These are phyloP conservation scores for Scedosporium dehoogii DNA, from an alignment of 2,329 filamentous ascomycete genomes.

Conservation along the genomic window DNA sequence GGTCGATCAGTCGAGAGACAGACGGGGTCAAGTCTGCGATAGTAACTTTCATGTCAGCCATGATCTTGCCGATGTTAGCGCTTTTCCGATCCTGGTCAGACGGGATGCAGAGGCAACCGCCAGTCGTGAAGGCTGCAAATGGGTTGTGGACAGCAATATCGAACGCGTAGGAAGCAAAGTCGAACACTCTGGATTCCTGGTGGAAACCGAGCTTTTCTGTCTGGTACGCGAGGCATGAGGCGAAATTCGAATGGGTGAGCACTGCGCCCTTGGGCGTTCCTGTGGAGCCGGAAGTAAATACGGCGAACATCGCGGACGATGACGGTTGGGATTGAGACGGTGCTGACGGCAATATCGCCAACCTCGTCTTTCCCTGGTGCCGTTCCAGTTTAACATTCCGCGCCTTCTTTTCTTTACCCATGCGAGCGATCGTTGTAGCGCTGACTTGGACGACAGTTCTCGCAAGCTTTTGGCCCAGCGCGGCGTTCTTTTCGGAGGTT, in stretches of 20 bases:
- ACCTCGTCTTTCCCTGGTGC: too few species aligned
- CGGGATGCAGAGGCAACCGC: constrained; percentile 23
- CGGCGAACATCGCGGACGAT: too few species aligned
- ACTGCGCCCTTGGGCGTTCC: constrained; percentile 18
- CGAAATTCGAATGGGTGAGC: constrained; percentile 35
- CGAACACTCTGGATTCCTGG: constrained; percentile 17
- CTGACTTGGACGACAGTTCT: too few species aligned
- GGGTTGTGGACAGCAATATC: constrained; percentile 19
- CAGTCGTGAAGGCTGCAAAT: constrained; percentile 13
- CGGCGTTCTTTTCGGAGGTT: too few species aligned
- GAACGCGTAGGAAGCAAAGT: constrained; percentile 22
- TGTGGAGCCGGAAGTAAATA: too few species aligned
- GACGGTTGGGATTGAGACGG: too few species aligned
- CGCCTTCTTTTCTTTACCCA: too few species aligned
- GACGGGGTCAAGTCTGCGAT: constrained; percentile 26
- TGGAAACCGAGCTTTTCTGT: constrained; percentile 12
- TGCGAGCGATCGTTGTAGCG: too few species aligned
- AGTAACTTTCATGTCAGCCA: constrained; percentile 28
- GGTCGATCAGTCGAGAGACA: constrained; percentile 34
- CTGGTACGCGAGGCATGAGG: constrained; percentile 31
- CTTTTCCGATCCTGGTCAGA: constrained; percentile 29
- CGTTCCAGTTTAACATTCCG: too few species aligned
- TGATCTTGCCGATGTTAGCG: constrained; percentile 31
- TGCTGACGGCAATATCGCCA: too few species aligned
- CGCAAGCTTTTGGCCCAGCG: too few species aligned